Evolutionary conservation across 495 filamentous ascomycete species (phyloP).

Genomic region (Mycothermus thermophilus): DNA sequence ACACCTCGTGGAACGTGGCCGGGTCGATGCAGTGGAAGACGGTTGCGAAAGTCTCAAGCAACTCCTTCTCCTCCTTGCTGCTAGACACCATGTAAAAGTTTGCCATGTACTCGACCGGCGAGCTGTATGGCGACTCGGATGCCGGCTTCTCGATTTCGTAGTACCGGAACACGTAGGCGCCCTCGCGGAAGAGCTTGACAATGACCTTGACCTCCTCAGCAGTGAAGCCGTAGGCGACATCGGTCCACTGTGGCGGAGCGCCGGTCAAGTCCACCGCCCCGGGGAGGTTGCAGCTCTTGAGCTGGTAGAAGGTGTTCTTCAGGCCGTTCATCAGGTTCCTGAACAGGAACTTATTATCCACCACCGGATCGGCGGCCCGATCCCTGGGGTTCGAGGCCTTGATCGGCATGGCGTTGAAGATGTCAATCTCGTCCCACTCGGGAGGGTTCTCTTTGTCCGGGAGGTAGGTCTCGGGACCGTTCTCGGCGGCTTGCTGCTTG

Average conservation of each 20-base stretch:
- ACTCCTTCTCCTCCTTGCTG: constrained; percentile 91
- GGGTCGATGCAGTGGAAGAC: constrained; percentile 98
- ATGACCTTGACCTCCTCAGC: constrained; percentile 95
- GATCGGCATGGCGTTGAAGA: constrained; percentile 91
- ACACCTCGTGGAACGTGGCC: constrained; percentile 96
- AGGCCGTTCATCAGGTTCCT: constrained; percentile 95
- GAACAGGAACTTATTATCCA: constrained; percentile 96
- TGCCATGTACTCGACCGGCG: constrained; percentile 75
- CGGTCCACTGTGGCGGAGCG: constrained; percentile 81
- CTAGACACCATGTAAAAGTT: constrained; percentile 87
- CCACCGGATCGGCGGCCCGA: constrained; percentile 79
- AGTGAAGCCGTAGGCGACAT: constrained; percentile 92
- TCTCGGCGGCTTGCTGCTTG: constrained; percentile 50
- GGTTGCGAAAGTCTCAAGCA: constrained; percentile 93
- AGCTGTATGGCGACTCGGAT: constrained; percentile 58
- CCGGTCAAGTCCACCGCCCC: constrained; percentile 61
- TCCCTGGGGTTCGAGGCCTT: constrained; percentile 90
- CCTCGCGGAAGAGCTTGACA: constrained; percentile 93
- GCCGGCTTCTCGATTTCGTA: constrained; percentile 77
- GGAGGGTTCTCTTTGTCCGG: constrained; percentile 67
- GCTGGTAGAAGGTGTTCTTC: constrained; percentile 91
- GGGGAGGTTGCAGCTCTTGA: constrained; percentile 68
- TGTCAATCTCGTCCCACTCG: constrained; percentile 96
- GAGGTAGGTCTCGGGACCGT: constrained; percentile 61
- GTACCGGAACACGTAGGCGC: constrained; percentile 88